Evolutionary conservation across 140 eudicot species (phyloP).

Genomic region (Artemisia princeps): DNA sequence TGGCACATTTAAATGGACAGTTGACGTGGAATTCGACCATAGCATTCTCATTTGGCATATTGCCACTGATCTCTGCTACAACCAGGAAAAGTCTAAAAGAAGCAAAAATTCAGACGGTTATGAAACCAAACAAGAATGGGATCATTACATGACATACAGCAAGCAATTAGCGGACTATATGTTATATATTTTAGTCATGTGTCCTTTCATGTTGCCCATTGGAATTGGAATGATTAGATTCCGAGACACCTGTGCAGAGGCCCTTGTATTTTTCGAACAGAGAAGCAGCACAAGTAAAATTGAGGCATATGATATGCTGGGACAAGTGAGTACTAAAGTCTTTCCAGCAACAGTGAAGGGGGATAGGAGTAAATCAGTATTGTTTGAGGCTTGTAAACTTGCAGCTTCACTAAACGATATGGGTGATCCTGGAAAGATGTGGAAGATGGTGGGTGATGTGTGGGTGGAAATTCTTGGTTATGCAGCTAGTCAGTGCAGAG

Average conservation of each 20-base stretch:
- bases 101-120: slow-evolving; percentile 6
- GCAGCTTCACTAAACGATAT: slow-evolving; percentile 23
- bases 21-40: slow-evolving; percentile 38
- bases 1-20: slow-evolving; percentile 23
- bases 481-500: slow-evolving; percentile 48
- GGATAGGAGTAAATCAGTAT: slow-evolving; percentile 43
- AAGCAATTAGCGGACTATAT: slow-evolving; percentile 35
- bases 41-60: slow-evolving; percentile 48
- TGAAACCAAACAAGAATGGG: slow-evolving; percentile 21
- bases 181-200: slow-evolving; percentile 34
- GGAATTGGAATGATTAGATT: slow-evolving; percentile 41
- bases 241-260: slow-evolving; percentile 41
- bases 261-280: slow-evolving; percentile 24
- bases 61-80: slow-evolving; percentile 41
- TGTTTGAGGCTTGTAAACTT: slow-evolving; percentile 59
- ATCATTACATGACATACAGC: slow-evolving; percentile 21
- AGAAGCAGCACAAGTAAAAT: slow-evolving; percentile 16
- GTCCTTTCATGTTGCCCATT: slow-evolving; percentile 44
- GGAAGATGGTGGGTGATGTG: slow-evolving; percentile 39
- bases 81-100: slow-evolving; percentile 12
- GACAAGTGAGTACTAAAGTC: slow-evolving; percentile 27
- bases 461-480: slow-evolving; percentile 52
- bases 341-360: slow-evolving; percentile 39
- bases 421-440: slow-evolving; percentile 22
- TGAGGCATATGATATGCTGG: slow-evolving; percentile 24